These are phyloP conservation scores for Aureobasidium sp. DNA, from an alignment of 2,329 filamentous ascomycete species.

Conservation along the genomic window DNA sequence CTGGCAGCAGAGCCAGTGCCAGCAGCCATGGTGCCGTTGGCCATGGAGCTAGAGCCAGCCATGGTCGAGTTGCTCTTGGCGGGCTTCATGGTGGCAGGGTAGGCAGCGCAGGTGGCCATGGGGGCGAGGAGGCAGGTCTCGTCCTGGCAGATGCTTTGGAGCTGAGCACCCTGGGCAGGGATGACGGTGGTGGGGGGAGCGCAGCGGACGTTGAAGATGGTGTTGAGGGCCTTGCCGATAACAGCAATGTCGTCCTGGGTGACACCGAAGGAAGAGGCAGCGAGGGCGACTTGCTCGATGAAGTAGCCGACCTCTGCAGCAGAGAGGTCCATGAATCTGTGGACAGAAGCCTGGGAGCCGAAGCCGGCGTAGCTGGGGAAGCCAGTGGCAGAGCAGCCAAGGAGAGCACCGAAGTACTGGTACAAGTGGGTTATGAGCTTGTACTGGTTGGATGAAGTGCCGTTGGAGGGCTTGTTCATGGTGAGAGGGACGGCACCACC, in stretches of 20 bases:
- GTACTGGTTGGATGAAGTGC: conserved; percentile 46
- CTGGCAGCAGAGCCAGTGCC: neutral
- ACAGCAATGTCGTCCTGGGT: conserved; percentile 42
- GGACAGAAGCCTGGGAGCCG: conserved; percentile 44
- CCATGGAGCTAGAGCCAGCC: neutral
- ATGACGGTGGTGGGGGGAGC: conserved; percentile 39
- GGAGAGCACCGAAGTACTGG: conserved; percentile 51
- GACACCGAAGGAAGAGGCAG: conserved; percentile 52
- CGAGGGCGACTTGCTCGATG: conserved; percentile 49
- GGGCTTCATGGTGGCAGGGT: conserved; percentile 25
- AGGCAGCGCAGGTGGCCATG: conserved; percentile 41
- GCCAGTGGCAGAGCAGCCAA: conserved; percentile 46
- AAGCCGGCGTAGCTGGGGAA: conserved; percentile 44
- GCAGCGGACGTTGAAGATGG: conserved; percentile 47
- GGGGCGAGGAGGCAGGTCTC: conserved; percentile 41
- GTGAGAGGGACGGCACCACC: conserved; percentile 49
- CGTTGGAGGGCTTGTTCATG: conserved; percentile 48
- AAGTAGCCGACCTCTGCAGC: conserved; percentile 49
- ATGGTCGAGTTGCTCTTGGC: conserved; percentile 13
- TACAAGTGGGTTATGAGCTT: conserved; percentile 53
- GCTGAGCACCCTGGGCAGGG: conserved; percentile 36
- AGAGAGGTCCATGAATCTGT: conserved; percentile 51
- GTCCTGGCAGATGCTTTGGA: conserved; percentile 50
- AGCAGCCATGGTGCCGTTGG: neutral
- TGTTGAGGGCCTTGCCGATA: conserved; percentile 43